These are phyloP conservation scores for Sophora flavescens DNA, from an alignment of 306 rosid species.

Conservation along the genomic window DNA sequence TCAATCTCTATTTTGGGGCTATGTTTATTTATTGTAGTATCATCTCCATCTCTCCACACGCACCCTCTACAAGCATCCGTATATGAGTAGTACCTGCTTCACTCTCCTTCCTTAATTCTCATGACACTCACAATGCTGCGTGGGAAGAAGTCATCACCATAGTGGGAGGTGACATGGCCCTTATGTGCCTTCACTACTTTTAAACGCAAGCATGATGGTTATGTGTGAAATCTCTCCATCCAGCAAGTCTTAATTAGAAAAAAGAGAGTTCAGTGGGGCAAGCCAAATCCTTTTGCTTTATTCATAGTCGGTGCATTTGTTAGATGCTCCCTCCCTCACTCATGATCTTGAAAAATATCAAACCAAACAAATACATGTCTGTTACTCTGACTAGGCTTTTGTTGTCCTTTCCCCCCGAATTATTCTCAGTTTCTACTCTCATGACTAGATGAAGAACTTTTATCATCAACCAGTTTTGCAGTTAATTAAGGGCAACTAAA, in stretches of 20 bases:
- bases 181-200: constrained; percentile 56
- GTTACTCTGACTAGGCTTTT: constrained; percentile 53
- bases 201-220: constrained; percentile 72
- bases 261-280: constrained; percentile 76
- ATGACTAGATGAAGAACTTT: neutral
- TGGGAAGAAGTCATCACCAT: constrained; percentile 42
- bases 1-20: constrained; percentile 34
- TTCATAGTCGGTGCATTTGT: constrained; percentile 67
- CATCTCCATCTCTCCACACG: constrained; percentile 18
- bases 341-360: constrained; percentile 37
- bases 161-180: constrained; percentile 58
- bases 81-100: constrained; percentile 6
- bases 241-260: constrained; percentile 18
- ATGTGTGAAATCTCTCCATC: constrained; percentile 55
- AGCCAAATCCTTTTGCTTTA: constrained; percentile 56
- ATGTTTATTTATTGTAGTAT: neutral
- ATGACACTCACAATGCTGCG: constrained; percentile 22
- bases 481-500: constrained; percentile 21
- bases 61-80: neutral
- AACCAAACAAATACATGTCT: constrained; percentile 28
- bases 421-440: constrained; percentile 34
- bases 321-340: constrained; percentile 41
- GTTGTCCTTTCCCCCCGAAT: constrained; percentile 45
- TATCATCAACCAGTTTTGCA: constrained; percentile 14
- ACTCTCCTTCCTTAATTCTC: neutral